phyloP scores from a whole-genome alignment of 768 basidiomycete species.

The Mycena sanguinolenta region DNA sequence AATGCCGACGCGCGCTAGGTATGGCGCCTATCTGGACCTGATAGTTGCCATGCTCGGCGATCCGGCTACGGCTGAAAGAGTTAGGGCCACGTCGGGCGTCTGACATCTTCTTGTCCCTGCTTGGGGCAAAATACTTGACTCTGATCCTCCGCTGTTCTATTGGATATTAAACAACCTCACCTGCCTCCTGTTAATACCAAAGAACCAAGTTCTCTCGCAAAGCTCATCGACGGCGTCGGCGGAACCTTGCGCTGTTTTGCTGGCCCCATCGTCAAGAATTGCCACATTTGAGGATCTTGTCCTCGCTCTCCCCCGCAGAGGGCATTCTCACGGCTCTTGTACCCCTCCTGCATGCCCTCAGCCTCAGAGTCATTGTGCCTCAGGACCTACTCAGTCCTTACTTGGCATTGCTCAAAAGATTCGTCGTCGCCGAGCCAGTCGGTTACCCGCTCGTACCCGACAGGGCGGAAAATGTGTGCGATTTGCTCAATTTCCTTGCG shows the following conservation, averaged over 20 bases:
- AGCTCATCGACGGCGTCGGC: neutral
- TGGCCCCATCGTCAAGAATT: neutral
- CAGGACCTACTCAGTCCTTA: no score
- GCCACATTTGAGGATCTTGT: neutral
- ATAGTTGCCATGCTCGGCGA: neutral
- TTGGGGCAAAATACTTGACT: slow-evolving; percentile 3
- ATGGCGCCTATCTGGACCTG: neutral
- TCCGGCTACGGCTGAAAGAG: neutral
- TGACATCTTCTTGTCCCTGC: neutral
- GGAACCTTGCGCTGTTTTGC: neutral
- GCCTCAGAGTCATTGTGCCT: no score
- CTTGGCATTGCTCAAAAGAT: neutral
- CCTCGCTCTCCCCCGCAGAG: neutral
- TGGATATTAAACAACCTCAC: no score
- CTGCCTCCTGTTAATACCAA: no score
- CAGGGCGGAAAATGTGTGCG: neutral
- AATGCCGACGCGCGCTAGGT: neutral
- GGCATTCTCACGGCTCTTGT: slow-evolving; percentile 2
- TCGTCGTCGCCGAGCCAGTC: neutral
- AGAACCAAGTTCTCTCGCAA: no score
- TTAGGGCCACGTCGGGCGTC: neutral
- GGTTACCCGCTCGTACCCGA: neutral
- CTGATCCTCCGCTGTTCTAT: no score
- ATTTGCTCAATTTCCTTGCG: no score
- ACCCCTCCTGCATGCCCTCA: no score